Conservation (phyloP, 768 basidiomycete species). For the Calvatia gigantea region DNA sequence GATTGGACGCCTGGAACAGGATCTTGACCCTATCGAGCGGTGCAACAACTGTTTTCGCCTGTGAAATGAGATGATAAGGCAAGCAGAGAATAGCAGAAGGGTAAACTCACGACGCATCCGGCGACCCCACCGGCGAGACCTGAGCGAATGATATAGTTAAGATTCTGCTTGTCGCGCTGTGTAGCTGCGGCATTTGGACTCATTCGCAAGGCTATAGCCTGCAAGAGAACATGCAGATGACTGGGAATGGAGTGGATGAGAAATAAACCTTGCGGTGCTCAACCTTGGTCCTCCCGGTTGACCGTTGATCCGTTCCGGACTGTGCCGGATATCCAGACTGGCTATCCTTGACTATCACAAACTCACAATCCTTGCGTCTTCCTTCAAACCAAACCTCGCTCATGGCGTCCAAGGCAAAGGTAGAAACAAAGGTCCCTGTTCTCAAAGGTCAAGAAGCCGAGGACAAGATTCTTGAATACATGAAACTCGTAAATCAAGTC, state of each 20-base stretch:
- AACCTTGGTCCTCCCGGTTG: too few species aligned
- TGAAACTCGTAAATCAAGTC: slow-evolving; percentile 53
- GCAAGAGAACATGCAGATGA: slow-evolving; percentile 30
- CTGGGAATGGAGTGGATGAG: neutral
- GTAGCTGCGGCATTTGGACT: slow-evolving; percentile 51
- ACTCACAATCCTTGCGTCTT: too few species aligned
- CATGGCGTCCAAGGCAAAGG: slow-evolving; percentile 53
- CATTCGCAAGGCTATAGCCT: slow-evolving; percentile 42
- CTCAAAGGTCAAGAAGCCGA: slow-evolving; percentile 83
- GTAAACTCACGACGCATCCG: slow-evolving; percentile 78
- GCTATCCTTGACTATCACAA: too few species aligned
- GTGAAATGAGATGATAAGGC: slow-evolving; percentile 14
- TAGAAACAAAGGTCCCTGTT: slow-evolving; percentile 47
- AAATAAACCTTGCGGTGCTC: slow-evolving; percentile 9
- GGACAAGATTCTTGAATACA: slow-evolving; percentile 71
- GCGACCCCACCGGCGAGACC: slow-evolving; percentile 92
- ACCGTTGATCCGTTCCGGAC: slow-evolving; percentile 12
- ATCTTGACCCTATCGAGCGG: slow-evolving; percentile 98
- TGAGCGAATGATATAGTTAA: slow-evolving; percentile 68
- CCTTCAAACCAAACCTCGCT: slow-evolving; percentile 7
- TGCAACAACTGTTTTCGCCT: slow-evolving; percentile 95
- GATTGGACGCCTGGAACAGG: slow-evolving; percentile 95
- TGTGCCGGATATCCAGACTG: slow-evolving; percentile 12
- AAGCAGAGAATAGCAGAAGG: slow-evolving; percentile 7
- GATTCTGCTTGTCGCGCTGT: slow-evolving; percentile 49